Evolutionary conservation across 2,329 filamentous ascomycete species (phyloP).

Genomic region (Penicillium sp.): DNA sequence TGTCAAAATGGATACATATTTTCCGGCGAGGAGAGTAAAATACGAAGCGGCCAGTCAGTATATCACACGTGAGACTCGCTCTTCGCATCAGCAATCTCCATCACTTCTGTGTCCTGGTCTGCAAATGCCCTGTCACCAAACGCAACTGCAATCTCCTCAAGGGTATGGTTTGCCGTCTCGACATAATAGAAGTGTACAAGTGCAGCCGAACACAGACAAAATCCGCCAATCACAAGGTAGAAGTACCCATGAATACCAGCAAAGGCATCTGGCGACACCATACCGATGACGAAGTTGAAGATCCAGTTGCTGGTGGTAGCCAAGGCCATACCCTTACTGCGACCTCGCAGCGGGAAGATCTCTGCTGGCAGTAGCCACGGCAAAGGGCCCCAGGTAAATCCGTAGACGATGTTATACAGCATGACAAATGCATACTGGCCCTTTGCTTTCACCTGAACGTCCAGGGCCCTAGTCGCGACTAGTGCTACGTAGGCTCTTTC

Average conservation of each 20-base stretch:
- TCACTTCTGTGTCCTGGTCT: neutral
- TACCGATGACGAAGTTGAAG: neutral
- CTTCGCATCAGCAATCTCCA: neutral
- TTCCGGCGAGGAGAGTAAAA: neutral
- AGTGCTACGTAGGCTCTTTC: too few relatives aligned
- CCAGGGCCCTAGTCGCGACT: neutral
- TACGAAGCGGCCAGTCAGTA: neutral
- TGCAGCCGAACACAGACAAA: neutral
- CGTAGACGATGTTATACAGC: neutral
- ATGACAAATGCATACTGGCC: neutral
- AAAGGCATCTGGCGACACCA: neutral
- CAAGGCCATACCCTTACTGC: neutral
- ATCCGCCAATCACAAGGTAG: neutral
- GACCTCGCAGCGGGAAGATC: neutral
- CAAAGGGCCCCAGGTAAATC: neutral
- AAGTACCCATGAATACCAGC: neutral
- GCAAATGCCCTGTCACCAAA: neutral
- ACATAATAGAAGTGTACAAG: neutral
- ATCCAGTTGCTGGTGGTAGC: neutral
- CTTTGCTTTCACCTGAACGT: neutral
- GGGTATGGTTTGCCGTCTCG: neutral
- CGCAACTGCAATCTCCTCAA: neutral
- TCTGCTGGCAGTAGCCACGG: neutral
- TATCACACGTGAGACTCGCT: neutral
- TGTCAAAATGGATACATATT: too few relatives aligned